These are phyloP conservation scores for Fusarium denticulatum DNA, from an alignment of 2,329 filamentous ascomycete species.

Conservation along the genomic window DNA sequence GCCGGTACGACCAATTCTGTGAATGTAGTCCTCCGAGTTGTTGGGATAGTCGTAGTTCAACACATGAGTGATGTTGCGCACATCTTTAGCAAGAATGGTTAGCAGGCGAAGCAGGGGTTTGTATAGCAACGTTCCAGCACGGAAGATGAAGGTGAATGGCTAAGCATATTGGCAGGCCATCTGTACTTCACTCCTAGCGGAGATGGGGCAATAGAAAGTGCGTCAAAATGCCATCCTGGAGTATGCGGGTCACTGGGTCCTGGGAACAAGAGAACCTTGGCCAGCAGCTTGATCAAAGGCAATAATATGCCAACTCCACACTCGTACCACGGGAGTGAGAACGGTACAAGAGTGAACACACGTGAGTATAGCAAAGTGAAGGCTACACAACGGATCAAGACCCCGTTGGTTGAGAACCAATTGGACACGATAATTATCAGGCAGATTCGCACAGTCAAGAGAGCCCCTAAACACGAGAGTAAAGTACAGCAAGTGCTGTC, in stretches of 20 bases:
- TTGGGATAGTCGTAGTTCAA: slow-evolving; percentile 99
- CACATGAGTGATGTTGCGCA: slow-evolving; percentile 99
- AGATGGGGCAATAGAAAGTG: slow-evolving; percentile 67
- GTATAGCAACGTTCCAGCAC: slow-evolving; percentile 72
- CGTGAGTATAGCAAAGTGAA: slow-evolving; percentile 71
- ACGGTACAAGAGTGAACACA: slow-evolving; percentile 79
- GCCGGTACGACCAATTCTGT: slow-evolving; percentile 95
- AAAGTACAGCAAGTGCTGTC: slow-evolving; percentile 75
- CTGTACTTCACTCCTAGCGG: slow-evolving; percentile 64
- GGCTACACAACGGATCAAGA: slow-evolving; percentile 74
- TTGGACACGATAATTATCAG: slow-evolving; percentile 82
- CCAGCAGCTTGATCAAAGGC: slow-evolving; percentile 76
- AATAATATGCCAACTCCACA: slow-evolving; percentile 81
- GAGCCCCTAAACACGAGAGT: slow-evolving; percentile 91
- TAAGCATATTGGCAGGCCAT: slow-evolving; percentile 61
- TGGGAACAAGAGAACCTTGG: slow-evolving; percentile 67
- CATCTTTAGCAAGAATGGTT: slow-evolving; percentile 88
- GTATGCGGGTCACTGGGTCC: slow-evolving; percentile 65
- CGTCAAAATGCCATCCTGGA: slow-evolving; percentile 63
- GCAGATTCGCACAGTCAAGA: slow-evolving; percentile 91
- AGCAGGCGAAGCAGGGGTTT: slow-evolving; percentile 69
- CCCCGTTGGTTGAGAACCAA: slow-evolving; percentile 84
- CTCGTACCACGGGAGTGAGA: slow-evolving; percentile 72
- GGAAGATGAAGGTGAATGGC: slow-evolving; percentile 55
- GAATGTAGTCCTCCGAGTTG: slow-evolving; percentile 98